These are phyloP conservation scores for Tricholoma sp. DNA, from an alignment of 768 basidiomycete species.

Conservation along the genomic window DNA sequence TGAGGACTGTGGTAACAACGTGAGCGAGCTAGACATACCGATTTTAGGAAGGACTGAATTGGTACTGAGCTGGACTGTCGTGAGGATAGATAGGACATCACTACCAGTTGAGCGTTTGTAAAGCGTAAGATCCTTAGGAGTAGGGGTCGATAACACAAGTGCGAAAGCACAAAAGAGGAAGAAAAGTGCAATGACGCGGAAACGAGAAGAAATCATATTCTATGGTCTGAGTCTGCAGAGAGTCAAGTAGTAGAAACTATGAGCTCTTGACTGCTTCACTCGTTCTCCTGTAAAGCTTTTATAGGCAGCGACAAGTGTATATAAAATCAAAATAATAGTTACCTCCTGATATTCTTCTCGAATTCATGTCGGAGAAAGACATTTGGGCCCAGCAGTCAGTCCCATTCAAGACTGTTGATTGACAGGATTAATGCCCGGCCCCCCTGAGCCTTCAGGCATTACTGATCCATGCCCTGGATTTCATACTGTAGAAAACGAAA, in stretches of 20 bases:
- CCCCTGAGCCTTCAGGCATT: background rate
- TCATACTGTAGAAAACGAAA: background rate
- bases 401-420: background rate
- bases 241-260: background rate
- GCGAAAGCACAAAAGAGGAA: background rate
- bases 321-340: background rate
- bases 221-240: slow-evolving; percentile 29
- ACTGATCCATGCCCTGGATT: background rate
- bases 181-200: background rate
- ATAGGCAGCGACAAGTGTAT: background rate
- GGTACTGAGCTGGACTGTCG: background rate
- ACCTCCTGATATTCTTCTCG: background rate
- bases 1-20: background rate
- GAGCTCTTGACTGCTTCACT: background rate
- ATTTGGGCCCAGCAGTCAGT: too few species aligned
- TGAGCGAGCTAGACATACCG: background rate
- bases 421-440: background rate
- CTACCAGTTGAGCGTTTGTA: background rate
- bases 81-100: background rate
- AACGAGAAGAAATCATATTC: background rate
- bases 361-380: background rate
- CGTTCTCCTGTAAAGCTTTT: background rate
- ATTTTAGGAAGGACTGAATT: background rate
- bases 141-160: background rate
- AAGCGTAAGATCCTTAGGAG: background rate